Conservation (phyloP, 768 basidiomycete species). For the Rhizopogon vesiculosus region DNA sequence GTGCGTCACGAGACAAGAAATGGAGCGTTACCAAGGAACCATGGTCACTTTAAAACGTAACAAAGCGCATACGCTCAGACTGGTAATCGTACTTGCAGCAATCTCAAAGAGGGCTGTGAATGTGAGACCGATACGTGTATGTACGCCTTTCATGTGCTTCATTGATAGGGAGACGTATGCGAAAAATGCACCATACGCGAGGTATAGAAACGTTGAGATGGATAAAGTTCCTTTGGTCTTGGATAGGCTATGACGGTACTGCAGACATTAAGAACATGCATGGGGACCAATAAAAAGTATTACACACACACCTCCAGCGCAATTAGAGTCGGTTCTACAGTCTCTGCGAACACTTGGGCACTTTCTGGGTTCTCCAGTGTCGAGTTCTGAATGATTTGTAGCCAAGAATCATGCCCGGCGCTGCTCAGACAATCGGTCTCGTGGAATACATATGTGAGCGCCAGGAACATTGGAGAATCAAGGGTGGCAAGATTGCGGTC, state of each 20-base stretch:
- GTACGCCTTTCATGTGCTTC: conserved; percentile 76
- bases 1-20: background rate
- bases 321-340: conserved; percentile 39
- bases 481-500: conserved; percentile 48
- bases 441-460: conserved; percentile 79
- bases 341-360: conserved; percentile 33
- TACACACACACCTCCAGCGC: conserved; percentile 36
- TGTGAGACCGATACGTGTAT: conserved; percentile 86
- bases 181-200: conserved; percentile 74
- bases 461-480: conserved; percentile 67
- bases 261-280: conserved; percentile 9
- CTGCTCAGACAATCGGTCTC: conserved; percentile 66
- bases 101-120: conserved; percentile 94
- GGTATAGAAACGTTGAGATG: conserved; percentile 66
- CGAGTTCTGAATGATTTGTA: conserved; percentile 45
- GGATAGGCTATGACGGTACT: conserved; percentile 53
- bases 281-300: conserved; percentile 14
- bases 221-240: conserved; percentile 46
- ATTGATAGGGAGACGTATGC: conserved; percentile 74
- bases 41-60: conserved; percentile 85
- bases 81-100: conserved; percentile 88
- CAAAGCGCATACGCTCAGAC: conserved; percentile 87
- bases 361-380: conserved; percentile 26
- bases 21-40: conserved; percentile 70
- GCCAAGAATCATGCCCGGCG: conserved; percentile 61